phyloP scores from a whole-genome alignment of 495 filamentous ascomycete genomes.

The Penicillium salamii region DNA sequence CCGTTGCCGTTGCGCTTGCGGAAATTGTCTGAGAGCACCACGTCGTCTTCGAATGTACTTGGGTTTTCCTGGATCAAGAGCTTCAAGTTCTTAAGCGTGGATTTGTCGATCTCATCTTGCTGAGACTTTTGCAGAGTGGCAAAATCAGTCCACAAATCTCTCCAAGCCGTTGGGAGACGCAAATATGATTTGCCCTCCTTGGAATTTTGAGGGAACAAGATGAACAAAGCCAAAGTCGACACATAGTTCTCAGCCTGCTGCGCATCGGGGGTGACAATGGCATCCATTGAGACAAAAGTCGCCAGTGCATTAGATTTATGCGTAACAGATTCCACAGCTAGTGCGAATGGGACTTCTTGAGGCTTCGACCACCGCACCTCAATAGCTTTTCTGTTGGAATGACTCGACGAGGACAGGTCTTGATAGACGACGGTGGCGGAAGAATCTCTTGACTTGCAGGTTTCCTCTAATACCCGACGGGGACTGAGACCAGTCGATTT shows the following conservation, averaged over 20 bases:
- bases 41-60: conserved; percentile 59
- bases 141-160: conserved; percentile 82
- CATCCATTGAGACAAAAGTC: conserved; percentile 66
- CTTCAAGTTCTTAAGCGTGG: conserved; percentile 51
- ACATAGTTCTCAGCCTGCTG: conserved; percentile 86
- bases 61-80: conserved; percentile 44
- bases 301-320: conserved; percentile 43
- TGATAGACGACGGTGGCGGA: conserved; percentile 61
- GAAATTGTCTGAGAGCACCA: conserved; percentile 69
- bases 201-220: conserved; percentile 68
- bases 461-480: conserved; percentile 74
- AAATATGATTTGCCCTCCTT: conserved; percentile 86
- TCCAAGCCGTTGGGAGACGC: conserved; percentile 73
- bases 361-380: conserved; percentile 77
- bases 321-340: conserved; percentile 36
- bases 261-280: conserved; percentile 67
- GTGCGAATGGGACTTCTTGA: conserved; percentile 54
- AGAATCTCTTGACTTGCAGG: conserved; percentile 79
- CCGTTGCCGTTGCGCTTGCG: conserved; percentile 57
- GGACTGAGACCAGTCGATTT: conserved; percentile 70
- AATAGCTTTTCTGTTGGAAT: conserved; percentile 71
- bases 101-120: conserved; percentile 65
- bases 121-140: conserved; percentile 64
- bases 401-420: conserved; percentile 65
- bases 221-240: conserved; percentile 76